Conservation (phyloP, 768 basidiomycete species). For the Rubroboletus satanas region DNA sequence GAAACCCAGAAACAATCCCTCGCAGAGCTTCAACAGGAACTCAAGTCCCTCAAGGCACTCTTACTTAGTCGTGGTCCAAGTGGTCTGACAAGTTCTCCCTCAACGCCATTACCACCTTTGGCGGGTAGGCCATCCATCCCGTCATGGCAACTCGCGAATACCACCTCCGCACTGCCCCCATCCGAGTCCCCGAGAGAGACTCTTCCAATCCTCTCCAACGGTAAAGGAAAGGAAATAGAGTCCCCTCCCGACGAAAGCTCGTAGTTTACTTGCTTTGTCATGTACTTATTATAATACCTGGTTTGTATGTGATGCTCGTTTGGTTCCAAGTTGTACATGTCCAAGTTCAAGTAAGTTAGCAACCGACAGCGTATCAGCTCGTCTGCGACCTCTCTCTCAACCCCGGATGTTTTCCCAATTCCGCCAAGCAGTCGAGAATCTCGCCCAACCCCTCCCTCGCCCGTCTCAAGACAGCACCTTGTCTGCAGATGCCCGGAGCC, state of each 20-base stretch:
- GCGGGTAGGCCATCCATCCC: conserved; percentile 74
- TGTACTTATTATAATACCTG: conserved; percentile 2
- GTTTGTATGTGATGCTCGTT: not conserved
- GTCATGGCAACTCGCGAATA: conserved; percentile 78
- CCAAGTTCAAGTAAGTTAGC: not conserved
- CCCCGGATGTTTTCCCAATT: conserved; percentile 71
- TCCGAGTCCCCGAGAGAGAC: conserved; percentile 11
- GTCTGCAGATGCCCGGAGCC: conserved; percentile 33
- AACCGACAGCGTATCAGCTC: not conserved
- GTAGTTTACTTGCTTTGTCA: conserved; percentile 11
- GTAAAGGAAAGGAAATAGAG: conserved; percentile 60
- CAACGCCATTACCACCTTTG: conserved; percentile 48
- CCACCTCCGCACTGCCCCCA: conserved; percentile 22
- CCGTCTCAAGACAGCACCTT: conserved; percentile 31
- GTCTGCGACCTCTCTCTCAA: not conserved
- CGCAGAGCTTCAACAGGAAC: conserved; percentile 84
- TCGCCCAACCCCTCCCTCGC: conserved; percentile 48
- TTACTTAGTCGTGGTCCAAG: conserved; percentile 67
- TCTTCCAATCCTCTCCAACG: conserved; percentile 30
- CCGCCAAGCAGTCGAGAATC: conserved; percentile 66
- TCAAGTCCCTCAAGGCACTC: conserved; percentile 90
- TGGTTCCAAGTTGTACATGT: too few species aligned
- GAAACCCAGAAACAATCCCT: conserved; percentile 80
- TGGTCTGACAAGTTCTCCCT: conserved; percentile 43
- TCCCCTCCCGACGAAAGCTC: conserved; percentile 10